A percentile compares a stretch with the other conserved stretches of the same genome.
Evolutionary conservation across 106 monocot genomes (phyloP).

Genomic region (Chionographis japonica): DNA sequence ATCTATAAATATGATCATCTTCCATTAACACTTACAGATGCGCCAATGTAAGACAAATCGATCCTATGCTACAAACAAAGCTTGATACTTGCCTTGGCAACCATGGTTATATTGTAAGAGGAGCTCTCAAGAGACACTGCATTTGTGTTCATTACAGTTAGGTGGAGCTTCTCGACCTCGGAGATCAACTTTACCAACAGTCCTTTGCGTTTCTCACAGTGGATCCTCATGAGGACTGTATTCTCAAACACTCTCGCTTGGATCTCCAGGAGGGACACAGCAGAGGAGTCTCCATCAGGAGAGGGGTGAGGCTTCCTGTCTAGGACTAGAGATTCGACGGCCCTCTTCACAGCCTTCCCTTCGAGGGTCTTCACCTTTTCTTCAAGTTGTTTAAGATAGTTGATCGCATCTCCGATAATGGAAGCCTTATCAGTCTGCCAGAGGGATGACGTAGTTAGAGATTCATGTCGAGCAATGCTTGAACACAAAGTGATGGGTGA

Average conservation of each 20-base stretch:
- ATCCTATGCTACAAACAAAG: not conserved
- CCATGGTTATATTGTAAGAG: constrained; percentile 8
- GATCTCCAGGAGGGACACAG: not conserved
- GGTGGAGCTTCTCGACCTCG: constrained; percentile 23
- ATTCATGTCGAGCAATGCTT: too few relatives aligned
- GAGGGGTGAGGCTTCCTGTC: not conserved
- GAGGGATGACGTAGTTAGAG: not conserved
- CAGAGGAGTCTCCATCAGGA: not conserved
- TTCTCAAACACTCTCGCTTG: constrained; percentile 5
- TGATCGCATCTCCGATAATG: constrained; percentile 5
- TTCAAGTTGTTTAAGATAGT: constrained; percentile 14
- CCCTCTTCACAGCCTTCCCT: not conserved
- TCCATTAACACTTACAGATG: too few relatives aligned
- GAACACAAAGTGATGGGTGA: too few relatives aligned
- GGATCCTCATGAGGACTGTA: constrained; percentile 19
- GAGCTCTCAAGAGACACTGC: constrained; percentile 9
- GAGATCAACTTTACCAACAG: constrained; percentile 7
- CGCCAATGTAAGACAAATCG: too few relatives aligned
- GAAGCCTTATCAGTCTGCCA: constrained; percentile 12
- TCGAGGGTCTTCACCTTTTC: constrained; percentile 5
- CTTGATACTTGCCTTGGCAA: constrained; percentile 18
- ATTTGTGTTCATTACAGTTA: constrained; percentile 12
- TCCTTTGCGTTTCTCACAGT: constrained; percentile 21
- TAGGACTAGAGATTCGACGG: not conserved
- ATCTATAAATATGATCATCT: too few relatives aligned